Conservation (phyloP, 129 eudicot species). For the Helianthus tuberosus region DNA sequence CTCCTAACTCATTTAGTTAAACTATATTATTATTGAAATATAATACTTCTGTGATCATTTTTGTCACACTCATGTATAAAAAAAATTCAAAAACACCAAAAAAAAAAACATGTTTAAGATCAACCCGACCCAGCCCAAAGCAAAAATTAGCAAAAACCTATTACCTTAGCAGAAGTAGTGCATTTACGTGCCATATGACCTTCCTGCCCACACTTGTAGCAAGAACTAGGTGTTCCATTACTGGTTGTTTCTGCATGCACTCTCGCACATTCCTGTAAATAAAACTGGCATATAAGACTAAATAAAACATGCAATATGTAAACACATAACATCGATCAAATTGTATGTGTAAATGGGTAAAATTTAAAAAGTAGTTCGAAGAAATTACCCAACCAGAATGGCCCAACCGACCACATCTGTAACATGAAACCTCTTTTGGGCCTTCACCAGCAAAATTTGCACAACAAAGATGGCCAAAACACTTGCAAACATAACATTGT, state of each 20-base stretch:
- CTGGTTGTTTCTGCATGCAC: conserved; percentile 47
- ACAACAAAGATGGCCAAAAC: conserved; percentile 92
- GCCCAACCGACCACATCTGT: conserved; percentile 88
- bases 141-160: not conserved
- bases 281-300: conserved; percentile 10
- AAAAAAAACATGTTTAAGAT: not conserved
- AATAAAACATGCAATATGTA: conserved; percentile 3
- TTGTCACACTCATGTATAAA: not conserved
- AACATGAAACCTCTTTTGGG: conserved; percentile 70
- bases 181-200: conserved; percentile 94
- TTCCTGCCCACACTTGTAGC: conserved; percentile 76
- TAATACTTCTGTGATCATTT: not conserved
- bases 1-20: not conserved
- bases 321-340: not conserved
- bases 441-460: conserved; percentile 42
- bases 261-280: conserved; percentile 59
- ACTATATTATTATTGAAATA: not conserved
- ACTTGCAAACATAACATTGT: conserved; percentile 81
- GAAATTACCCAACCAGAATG: conserved; percentile 86
- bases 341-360: not conserved
- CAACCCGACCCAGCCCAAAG: not conserved
- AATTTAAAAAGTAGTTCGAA: not conserved
- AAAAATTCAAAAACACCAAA: not conserved
- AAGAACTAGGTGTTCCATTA: conserved; percentile 50
- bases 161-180: conserved; percentile 59